Evolutionary conservation across 345 rosid species (phyloP).

Genomic region (Alliaria petiolata): DNA sequence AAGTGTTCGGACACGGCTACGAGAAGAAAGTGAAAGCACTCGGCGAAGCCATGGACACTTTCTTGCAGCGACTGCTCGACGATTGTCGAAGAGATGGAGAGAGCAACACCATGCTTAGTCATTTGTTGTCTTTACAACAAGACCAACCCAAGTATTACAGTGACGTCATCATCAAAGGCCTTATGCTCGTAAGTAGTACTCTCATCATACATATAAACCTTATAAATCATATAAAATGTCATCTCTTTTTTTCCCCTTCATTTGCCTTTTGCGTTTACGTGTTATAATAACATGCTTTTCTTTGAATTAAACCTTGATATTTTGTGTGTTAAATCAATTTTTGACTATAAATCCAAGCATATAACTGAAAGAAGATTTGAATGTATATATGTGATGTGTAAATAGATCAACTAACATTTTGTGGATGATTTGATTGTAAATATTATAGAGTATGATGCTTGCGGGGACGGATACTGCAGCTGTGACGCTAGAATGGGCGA

Average conservation of each 20-base stretch:
- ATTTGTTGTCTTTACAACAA: conserved; percentile 35
- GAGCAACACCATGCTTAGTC: conserved; percentile 43
- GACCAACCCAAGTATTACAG: conserved; percentile 44
- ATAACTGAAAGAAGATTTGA: too few relatives aligned
- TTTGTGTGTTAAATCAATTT: too few relatives aligned
- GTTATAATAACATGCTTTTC: too few relatives aligned
- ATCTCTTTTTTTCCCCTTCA: too few relatives aligned
- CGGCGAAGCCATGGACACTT: conserved; percentile 25
- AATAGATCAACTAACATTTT: background rate
- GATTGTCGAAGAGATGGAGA: conserved; percentile 30
- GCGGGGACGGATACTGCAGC: conserved; percentile 52
- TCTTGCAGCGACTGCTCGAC: conserved; percentile 41
- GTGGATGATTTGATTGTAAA: background rate
- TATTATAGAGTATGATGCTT: conserved; percentile 31
- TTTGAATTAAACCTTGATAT: too few relatives aligned
- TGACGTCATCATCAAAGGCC: conserved; percentile 49
- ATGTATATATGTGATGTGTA: too few relatives aligned
- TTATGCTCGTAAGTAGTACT: conserved; percentile 38
- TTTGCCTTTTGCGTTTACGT: too few relatives aligned
- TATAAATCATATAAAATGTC: background rate
- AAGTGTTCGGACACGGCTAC: conserved; percentile 32
- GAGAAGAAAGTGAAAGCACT: conserved; percentile 22
- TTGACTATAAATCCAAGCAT: too few relatives aligned
- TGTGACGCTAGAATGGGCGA: conserved; percentile 57
- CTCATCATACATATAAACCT: background rate